These are phyloP conservation scores for Salix viminalis DNA, from an alignment of 345 rosid genomes.

Conservation along the genomic window DNA sequence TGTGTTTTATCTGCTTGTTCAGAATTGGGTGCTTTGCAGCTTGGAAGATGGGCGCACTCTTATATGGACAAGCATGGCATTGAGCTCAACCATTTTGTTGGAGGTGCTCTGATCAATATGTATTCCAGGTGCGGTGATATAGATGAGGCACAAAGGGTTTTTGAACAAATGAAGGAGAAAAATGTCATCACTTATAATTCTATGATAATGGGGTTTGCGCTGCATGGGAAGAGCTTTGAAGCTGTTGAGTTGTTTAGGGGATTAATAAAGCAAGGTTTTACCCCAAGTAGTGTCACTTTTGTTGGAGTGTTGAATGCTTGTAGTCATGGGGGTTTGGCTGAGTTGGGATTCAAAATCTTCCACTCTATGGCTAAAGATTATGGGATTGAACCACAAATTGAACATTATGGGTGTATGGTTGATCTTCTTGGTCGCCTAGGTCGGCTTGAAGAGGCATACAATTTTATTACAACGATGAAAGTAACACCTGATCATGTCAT, in stretches of 20 bases:
- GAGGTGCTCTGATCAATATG: constrained; percentile 65
- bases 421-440: constrained; percentile 64
- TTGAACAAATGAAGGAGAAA: constrained; percentile 36
- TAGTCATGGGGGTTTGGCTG: constrained; percentile 60
- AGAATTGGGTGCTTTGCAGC: constrained; percentile 53
- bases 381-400: constrained; percentile 44
- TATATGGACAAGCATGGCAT: constrained; percentile 38
- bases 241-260: constrained; percentile 40
- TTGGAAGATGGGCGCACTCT: constrained; percentile 60
- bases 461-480: constrained; percentile 37
- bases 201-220: constrained; percentile 56
- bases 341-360: constrained; percentile 50
- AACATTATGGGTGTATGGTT: constrained; percentile 64
- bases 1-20: constrained; percentile 63
- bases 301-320: constrained; percentile 58
- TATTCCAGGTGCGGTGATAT: constrained; percentile 55
- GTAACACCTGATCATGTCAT: constrained; percentile 51
- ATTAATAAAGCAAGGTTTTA: constrained; percentile 42
- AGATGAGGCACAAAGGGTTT: constrained; percentile 39
- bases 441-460: constrained; percentile 42
- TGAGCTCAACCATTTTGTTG: constrained; percentile 43
- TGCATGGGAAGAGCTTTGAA: constrained; percentile 50
- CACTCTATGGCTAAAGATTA: constrained; percentile 46
- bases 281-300: constrained; percentile 49
- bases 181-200: constrained; percentile 51